phyloP scores from a whole-genome alignment of 768 basidiomycete genomes.

The Lentinula detonsa region DNA sequence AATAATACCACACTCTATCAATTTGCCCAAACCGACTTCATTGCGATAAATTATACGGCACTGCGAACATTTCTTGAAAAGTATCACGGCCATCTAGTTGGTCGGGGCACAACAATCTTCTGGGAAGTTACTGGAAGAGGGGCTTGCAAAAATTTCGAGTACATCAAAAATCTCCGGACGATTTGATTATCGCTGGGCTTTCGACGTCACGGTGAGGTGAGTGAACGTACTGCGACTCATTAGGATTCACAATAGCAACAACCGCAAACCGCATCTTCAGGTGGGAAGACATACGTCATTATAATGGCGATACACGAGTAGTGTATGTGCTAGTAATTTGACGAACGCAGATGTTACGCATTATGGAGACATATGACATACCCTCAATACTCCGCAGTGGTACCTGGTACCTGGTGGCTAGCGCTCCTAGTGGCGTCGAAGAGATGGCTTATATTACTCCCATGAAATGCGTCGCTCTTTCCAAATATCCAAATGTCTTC shows the following conservation, averaged over 20 bases:
- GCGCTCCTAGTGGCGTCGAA: background rate
- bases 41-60: conserved; percentile 84
- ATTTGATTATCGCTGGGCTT: background rate
- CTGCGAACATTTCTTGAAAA: conserved; percentile 79
- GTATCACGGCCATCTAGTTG: conserved; percentile 81
- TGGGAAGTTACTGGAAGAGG: conserved; percentile 74
- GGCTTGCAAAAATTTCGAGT: conserved; percentile 45
- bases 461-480: background rate
- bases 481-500: background rate
- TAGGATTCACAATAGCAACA: too few relatives aligned
- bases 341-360: too few relatives aligned
- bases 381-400: background rate
- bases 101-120: conserved; percentile 38
- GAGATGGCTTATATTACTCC: background rate
- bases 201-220: background rate
- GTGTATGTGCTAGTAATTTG: too few relatives aligned
- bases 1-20: conserved; percentile 62
- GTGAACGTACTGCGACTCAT: background rate
- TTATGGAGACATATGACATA: background rate
- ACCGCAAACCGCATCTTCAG: too few relatives aligned
- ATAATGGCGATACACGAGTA: too few relatives aligned
- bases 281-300: background rate
- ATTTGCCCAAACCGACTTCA: conserved; percentile 73
- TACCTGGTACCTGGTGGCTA: background rate
- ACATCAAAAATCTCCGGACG: background rate